Base-by-base conservation (phyloP, 2,329 filamentous ascomycete species). In the Dactylella cylindrospora region DNA sequence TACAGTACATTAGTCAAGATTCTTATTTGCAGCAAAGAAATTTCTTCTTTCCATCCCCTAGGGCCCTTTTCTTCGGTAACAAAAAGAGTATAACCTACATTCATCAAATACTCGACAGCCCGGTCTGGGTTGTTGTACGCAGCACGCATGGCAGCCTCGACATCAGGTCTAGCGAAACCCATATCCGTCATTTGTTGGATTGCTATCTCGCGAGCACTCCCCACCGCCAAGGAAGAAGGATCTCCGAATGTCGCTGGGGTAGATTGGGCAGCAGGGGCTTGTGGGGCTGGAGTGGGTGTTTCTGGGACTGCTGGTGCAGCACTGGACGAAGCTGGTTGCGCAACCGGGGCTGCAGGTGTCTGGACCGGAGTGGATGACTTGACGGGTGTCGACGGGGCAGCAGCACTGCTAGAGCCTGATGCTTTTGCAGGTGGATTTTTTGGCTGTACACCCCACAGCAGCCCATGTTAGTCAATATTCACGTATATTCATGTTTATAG, bases 51-150 rank as follows among this genome's bases (percentile, higher is more conserved):
- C 7, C 25, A 28, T 39, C 19, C 7, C n/a, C 12, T 65, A 12
- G 64, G 31, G 22, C 44, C 36, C 13, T 33, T 26, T n/a, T 20
- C 13, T 25, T 10, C 31, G 53, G 36, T 19, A 10, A 29, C 46
- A 20, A 44, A 60, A 44, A 47, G 12, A 20, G 36, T 41, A 50
- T 32, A 47, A 76, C 85, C 75, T 73, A 93, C 89, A 68, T 76
- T 95, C 71, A 98, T 73, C 9, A 98, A 82, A 71, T 98, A 98
- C 74, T 98, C 93, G 53, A 98, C 91, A 49, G 93, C 93, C 69
- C 93, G 89, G 73, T 97, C 91, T 10, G 91, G 90, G 76, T 98
- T 98, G 79, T 86, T 94, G 75, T 88, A 98, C 10, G 93, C 93
- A 66, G 93, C 93, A 70, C 91, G 87, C 85, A 98, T 93, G 45